Base-by-base conservation (phyloP, 2,329 filamentous ascomycete species). In the Cadophora sp. region DNA sequence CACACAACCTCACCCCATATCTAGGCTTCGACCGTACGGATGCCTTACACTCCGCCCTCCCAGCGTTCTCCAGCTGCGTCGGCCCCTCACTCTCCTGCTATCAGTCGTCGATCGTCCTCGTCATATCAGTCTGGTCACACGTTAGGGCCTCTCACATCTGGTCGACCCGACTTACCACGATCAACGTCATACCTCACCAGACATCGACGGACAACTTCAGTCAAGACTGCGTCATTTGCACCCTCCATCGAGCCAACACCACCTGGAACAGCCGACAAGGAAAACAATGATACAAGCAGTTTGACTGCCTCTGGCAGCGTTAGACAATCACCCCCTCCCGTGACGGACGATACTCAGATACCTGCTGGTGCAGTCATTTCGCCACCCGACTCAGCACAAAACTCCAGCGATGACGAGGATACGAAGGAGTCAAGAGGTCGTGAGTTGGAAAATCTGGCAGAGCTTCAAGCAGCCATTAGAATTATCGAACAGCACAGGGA, bases 21-120 rank as follows among this genome's bases (percentile, higher is more conserved):
- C 45, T 45, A 48, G 22, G 67, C 64, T 45, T 66, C 66, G 63
- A 68, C 68, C 77, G 78, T 76, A 78, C 80, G 85, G 83, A 96
- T 96, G 92, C 92, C 92, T 88, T 96, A 96, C 83, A 96, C 92
- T 80, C 92, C 92, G 68, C 92, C 92, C 70, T 87, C 89, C 74
- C 86, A 87, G 77, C 82, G 84, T 77, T 89, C 88, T 68, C 87
- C 88, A 76, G 83, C 87, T 73, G 83, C 85, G 69, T 89, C 88
- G 74, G 82, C 83, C 67, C 81, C 85, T 61, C 76, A 82, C 24
- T 89, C 88, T 61, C 87, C 87, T 14, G 81, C 83, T 72, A 76
- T 78, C 71, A 89, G 86, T 76, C 85, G 88, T 70, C 83, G 87
- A 68, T 82, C 87, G 18, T 90, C 64, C 24, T 58, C 50, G n/a